Conservation (phyloP, 257 asterid genomes). For the Cordia subcordata region DNA sequence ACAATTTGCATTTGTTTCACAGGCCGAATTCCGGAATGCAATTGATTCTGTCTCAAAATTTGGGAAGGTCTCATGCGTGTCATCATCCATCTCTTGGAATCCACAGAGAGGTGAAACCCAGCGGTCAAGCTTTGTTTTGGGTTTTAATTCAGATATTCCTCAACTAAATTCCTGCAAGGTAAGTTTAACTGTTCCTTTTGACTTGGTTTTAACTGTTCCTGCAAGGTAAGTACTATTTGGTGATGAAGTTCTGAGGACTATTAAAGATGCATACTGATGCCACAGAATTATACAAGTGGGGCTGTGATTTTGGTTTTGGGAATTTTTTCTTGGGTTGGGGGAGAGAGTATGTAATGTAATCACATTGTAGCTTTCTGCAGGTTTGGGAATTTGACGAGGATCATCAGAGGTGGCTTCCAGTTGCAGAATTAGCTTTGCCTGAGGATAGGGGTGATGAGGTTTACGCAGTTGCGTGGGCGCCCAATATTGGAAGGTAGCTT, state of each 20-base stretch:
- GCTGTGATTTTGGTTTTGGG: no score
- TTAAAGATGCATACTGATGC: no score
- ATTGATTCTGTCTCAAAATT: conserved; percentile 70
- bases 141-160: conserved; percentile 65
- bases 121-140: conserved; percentile 75
- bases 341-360: conserved; percentile 13
- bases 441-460: conserved; percentile 68
- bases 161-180: conserved; percentile 85
- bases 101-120: conserved; percentile 61
- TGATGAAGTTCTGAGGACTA: no score
- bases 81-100: conserved; percentile 91
- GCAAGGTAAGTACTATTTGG: no score
- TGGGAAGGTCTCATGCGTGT: conserved; percentile 52
- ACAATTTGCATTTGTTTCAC: background rate
- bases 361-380: conserved; percentile 33
- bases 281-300: no score
- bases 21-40: conserved; percentile 89
- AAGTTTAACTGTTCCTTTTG: background rate
- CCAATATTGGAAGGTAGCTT: conserved; percentile 76
- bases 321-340: no score
- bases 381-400: conserved; percentile 96
- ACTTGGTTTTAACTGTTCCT: background rate
- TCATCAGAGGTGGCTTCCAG: conserved; percentile 99
- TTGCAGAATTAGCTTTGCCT: conserved; percentile 85
- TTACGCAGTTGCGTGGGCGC: conserved; percentile 80